These are phyloP conservation scores for Exserohilum turcica DNA, from an alignment of 2,329 filamentous ascomycete genomes.

Conservation along the genomic window DNA sequence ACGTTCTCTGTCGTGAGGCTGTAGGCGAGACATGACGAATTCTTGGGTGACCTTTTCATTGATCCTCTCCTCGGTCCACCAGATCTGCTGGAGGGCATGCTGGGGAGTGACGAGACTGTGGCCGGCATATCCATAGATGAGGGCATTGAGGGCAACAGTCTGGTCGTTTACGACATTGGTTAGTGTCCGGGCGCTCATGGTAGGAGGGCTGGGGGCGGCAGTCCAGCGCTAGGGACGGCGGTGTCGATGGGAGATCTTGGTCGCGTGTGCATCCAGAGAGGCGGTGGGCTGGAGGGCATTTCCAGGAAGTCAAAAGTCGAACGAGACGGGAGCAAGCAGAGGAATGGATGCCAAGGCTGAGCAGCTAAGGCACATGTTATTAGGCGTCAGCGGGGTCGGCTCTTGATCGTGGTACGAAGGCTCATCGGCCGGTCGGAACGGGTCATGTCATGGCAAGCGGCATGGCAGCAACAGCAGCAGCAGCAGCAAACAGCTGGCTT, in stretches of 20 bases:
- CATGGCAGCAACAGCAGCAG: too few relatives aligned
- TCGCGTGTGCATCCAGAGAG: slow-evolving; percentile 22
- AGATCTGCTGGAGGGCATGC: slow-evolving; percentile 58
- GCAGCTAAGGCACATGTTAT: slow-evolving; percentile 28
- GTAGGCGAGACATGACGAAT: slow-evolving; percentile 69
- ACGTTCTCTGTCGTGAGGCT: slow-evolving; percentile 65
- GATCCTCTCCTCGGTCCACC: slow-evolving; percentile 75
- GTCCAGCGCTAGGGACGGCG: slow-evolving; percentile 14
- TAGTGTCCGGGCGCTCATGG: slow-evolving; percentile 47
- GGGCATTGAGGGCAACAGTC: slow-evolving; percentile 55
- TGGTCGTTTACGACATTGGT: slow-evolving; percentile 51
- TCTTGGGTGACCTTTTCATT: slow-evolving; percentile 70
- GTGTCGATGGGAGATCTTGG: slow-evolving; percentile 22
- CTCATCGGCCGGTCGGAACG: slow-evolving; percentile 30
- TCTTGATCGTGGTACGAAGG: slow-evolving; percentile 39
- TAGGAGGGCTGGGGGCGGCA: slow-evolving; percentile 13
- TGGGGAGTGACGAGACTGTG: slow-evolving; percentile 58
- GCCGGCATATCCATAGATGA: slow-evolving; percentile 57
- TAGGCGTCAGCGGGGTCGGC: slow-evolving; percentile 41
- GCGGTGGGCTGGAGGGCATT: slow-evolving; percentile 33
- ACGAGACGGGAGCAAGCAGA: slow-evolving; percentile 12
- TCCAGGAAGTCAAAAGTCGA: slow-evolving; percentile 19
- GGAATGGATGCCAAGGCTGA: slow-evolving; percentile 15
- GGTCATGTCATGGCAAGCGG: slow-evolving; percentile 40
- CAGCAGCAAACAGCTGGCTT: slow-evolving; percentile 39